phyloP scores from a whole-genome alignment of 139 green algal genomes.

The Yamagishiella unicocca region DNA sequence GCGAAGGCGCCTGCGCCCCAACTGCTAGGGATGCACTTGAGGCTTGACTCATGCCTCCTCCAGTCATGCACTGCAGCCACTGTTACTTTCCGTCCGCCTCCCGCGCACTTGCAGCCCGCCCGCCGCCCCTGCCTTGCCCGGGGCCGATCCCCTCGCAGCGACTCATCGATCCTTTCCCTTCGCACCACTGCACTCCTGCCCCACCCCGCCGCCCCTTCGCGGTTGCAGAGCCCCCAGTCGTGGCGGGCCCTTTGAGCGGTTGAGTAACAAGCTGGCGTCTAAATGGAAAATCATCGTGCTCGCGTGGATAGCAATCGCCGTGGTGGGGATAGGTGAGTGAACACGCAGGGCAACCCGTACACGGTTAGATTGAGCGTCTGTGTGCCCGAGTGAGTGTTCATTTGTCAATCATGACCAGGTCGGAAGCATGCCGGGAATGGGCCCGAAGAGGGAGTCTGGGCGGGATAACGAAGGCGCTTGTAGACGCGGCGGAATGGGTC shows the following conservation, averaged over 20 bases:
- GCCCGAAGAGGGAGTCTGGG: too few species aligned
- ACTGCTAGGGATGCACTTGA: too few species aligned
- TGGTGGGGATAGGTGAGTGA: conserved; percentile 31
- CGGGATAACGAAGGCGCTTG: too few species aligned
- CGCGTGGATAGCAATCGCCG: conserved; percentile 7
- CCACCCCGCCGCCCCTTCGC: neutral
- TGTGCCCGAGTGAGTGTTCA: neutral
- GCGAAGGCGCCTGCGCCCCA: too few species aligned
- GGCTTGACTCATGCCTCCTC: too few species aligned
- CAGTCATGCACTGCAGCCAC: too few species aligned
- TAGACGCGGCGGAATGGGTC: too few species aligned
- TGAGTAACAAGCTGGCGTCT: neutral
- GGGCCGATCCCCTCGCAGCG: neutral
- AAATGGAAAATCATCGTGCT: conserved; percentile 16
- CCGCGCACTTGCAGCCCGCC: too few species aligned
- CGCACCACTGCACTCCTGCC: neutral
- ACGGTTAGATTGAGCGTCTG: neutral
- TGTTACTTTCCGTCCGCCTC: neutral
- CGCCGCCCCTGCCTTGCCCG: neutral
- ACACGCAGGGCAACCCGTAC: neutral
- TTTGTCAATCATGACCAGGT: neutral
- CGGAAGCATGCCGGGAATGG: neutral
- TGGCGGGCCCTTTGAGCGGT: neutral
- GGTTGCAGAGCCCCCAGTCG: neutral
- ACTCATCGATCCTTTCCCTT: neutral